Conservation (phyloP, 2,329 filamentous ascomycete genomes). For the Paraconiothyrium brasiliense region DNA sequence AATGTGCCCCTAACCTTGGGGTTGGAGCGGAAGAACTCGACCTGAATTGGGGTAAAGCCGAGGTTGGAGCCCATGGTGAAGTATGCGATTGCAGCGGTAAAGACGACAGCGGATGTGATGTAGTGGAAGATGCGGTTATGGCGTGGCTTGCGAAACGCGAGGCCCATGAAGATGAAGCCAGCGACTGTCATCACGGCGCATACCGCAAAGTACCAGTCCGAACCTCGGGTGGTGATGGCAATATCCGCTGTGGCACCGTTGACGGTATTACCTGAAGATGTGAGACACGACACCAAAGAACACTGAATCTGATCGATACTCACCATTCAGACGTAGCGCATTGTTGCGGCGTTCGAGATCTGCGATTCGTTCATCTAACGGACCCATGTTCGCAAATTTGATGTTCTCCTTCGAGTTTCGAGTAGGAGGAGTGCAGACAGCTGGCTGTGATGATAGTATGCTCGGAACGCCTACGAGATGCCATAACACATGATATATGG, state of each 20-base stretch:
- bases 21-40: slow-evolving; percentile 63
- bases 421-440: not conserved
- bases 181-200: slow-evolving; percentile 66
- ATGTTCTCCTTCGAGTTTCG: not conserved
- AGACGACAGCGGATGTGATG: slow-evolving; percentile 67
- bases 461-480: not conserved
- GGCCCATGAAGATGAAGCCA: slow-evolving; percentile 63
- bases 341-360: slow-evolving; percentile 18
- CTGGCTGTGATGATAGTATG: not conserved
- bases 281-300: not conserved
- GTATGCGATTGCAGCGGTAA: slow-evolving; percentile 70
- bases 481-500: not conserved
- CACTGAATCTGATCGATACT: not conserved
- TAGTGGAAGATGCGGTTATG: slow-evolving; percentile 70
- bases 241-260: slow-evolving; percentile 62
- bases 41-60: slow-evolving; percentile 69
- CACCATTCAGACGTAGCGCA: slow-evolving; percentile 22
- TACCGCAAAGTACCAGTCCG: slow-evolving; percentile 71
- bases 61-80: slow-evolving; percentile 74
- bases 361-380: not conserved
- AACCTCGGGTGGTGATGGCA: slow-evolving; percentile 67
- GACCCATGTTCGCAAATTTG: slow-evolving; percentile 14
- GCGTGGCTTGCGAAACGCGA: slow-evolving; percentile 64
- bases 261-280: slow-evolving; percentile 50
- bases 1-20: slow-evolving; percentile 60